Conservation (phyloP, 1,284 basidiomycete genomes). For the Irpex rosettiformis region DNA sequence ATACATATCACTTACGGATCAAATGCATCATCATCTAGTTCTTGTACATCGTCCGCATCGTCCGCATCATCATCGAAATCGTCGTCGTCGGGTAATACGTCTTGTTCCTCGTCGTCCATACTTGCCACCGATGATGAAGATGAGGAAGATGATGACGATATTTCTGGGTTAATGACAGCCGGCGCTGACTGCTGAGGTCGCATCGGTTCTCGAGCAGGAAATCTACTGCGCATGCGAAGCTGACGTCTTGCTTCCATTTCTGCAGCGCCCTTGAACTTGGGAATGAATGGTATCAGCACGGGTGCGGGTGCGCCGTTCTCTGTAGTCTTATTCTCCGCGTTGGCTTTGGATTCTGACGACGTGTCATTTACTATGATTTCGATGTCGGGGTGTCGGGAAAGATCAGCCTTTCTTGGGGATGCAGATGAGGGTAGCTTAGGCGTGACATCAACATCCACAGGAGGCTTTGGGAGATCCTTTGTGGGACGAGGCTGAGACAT, state of each 20-base stretch:
- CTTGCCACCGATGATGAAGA: constrained; percentile 14
- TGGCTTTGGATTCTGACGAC: constrained; percentile 11
- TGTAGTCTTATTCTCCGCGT: neutral
- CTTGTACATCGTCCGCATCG: constrained; percentile 32
- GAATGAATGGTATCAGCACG: constrained; percentile 48
- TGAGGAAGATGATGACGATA: constrained; percentile 42
- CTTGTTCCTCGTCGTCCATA: constrained; percentile 43
- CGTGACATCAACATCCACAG: constrained; percentile 20
- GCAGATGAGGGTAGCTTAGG: constrained; percentile 19
- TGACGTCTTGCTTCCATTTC: constrained; percentile 74
- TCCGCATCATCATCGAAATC: constrained; percentile 53
- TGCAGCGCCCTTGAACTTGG: constrained; percentile 70
- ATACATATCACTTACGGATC: constrained; percentile 57
- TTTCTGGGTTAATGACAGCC: constrained; percentile 40
- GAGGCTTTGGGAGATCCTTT: constrained; percentile 9
- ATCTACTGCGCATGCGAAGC: constrained; percentile 46
- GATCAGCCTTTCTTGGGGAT: constrained; percentile 17
- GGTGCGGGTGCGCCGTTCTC: constrained; percentile 2
- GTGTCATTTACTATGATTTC: constrained; percentile 15
- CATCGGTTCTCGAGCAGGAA: constrained; percentile 18
- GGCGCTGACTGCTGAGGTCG: constrained; percentile 17
- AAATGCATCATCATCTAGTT: constrained; percentile 53
- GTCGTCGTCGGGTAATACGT: constrained; percentile 37
- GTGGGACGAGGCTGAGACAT: constrained; percentile 12
- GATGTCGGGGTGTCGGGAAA: constrained; percentile 1